Conservation (phyloP, 805 yeast species). For the Candida incommunis region DNA sequence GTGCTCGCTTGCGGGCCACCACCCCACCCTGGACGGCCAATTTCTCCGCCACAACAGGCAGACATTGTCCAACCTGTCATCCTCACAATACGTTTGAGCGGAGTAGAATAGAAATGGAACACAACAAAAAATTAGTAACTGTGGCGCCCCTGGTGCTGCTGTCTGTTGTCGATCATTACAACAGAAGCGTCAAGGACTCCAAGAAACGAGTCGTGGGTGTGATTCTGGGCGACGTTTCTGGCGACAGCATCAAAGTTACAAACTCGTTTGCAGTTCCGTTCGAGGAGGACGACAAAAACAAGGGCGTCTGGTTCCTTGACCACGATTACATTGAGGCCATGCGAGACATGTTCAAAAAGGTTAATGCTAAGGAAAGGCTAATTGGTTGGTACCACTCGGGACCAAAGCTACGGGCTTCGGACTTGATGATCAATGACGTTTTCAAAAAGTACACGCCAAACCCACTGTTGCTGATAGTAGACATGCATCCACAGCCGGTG, state of each 20-base stretch:
- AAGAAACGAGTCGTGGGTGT: conserved; percentile 90
- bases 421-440: conserved; percentile 78
- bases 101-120: too few relatives aligned
- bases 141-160: conserved; percentile 92
- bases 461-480: conserved; percentile 80
- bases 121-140: conserved; percentile 36
- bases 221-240: conserved; percentile 65
- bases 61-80: too few relatives aligned
- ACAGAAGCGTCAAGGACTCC: conserved; percentile 61
- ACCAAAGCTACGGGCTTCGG: conserved; percentile 79
- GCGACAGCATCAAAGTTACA: conserved; percentile 51
- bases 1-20: too few relatives aligned
- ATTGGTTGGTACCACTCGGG: conserved; percentile 99
- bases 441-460: conserved; percentile 71
- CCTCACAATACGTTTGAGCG: too few relatives aligned
- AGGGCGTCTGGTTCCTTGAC: conserved; percentile 92
- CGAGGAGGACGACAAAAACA: conserved; percentile 87
- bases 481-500: conserved; percentile 69
- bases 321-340: conserved; percentile 91
- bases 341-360: conserved; percentile 96
- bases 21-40: too few relatives aligned
- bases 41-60: too few relatives aligned
- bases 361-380: conserved; percentile 89
- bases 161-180: conserved; percentile 91
- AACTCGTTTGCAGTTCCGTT: conserved; percentile 96